phyloP scores from a whole-genome alignment of 1,139 yeast genomes.

The Kluyveromyces sp. region DNA sequence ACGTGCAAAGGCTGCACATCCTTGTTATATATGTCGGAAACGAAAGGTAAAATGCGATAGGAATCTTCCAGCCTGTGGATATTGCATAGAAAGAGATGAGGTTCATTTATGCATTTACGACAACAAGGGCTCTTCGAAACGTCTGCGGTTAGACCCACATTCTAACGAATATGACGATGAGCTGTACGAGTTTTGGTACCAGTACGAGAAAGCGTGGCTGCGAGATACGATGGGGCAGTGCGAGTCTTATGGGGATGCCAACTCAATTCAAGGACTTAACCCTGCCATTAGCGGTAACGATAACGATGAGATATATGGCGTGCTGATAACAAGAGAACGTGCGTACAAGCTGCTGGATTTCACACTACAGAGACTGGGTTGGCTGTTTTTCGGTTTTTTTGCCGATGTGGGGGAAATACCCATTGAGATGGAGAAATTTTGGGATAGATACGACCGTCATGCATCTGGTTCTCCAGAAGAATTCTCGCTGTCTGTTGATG shows the following conservation, averaged over 20 bases:
- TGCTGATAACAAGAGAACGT: slow-evolving; percentile 15
- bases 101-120: slow-evolving; percentile 22
- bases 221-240: slow-evolving; percentile 1
- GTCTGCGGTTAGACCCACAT: slow-evolving; percentile 1
- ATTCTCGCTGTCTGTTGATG: slow-evolving; percentile 18
- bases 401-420: slow-evolving; percentile 29
- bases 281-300: slow-evolving; percentile 6
- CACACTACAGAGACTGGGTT: slow-evolving; percentile 28
- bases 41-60: slow-evolving; percentile 32
- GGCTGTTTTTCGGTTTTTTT: slow-evolving; percentile 28
- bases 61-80: slow-evolving; percentile 26
- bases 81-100: slow-evolving; percentile 27
- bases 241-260: neutral
- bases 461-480: neutral
- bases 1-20: slow-evolving; percentile 14
- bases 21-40: slow-evolving; percentile 24
- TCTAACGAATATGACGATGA: slow-evolving; percentile 11
- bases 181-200: slow-evolving; percentile 24
- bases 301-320: slow-evolving; percentile 14
- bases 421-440: slow-evolving; percentile 21
- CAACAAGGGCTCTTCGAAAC: slow-evolving; percentile 1
- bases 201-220: slow-evolving; percentile 17
- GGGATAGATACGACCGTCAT: slow-evolving; percentile 11
- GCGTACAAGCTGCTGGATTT: slow-evolving; percentile 26
- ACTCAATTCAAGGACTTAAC: neutral